These are phyloP conservation scores for Rhynchosporium secalis DNA, from an alignment of 2,329 filamentous ascomycete genomes.

Conservation along the genomic window DNA sequence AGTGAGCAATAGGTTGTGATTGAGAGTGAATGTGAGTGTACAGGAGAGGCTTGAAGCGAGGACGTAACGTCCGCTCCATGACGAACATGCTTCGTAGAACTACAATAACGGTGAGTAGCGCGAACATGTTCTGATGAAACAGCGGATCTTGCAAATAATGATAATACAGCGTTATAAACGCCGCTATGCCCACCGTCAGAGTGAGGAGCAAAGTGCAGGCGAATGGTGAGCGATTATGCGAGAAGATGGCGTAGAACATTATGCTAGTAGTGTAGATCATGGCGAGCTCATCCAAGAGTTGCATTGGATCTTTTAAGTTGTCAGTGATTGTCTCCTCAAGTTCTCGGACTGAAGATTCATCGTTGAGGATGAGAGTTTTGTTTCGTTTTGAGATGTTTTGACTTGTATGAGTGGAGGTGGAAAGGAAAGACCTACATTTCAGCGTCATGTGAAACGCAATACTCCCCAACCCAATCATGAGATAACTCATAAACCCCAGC, in stretches of 20 bases:
- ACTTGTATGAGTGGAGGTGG: constrained; percentile 47
- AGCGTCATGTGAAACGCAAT: constrained; percentile 40
- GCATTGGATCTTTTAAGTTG: constrained; percentile 60
- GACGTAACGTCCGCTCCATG: constrained; percentile 66
- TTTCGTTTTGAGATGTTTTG: constrained; percentile 56
- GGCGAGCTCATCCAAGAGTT: constrained; percentile 67
- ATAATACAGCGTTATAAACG: constrained; percentile 68
- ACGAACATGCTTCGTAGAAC: constrained; percentile 59
- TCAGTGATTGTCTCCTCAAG: neutral
- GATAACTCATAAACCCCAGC: constrained; percentile 51
- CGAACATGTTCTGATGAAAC: constrained; percentile 72
- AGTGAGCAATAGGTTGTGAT: no score
- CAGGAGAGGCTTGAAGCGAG: constrained; percentile 43
- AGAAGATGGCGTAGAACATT: constrained; percentile 67
- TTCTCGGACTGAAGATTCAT: no score
- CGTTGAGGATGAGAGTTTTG: no score
- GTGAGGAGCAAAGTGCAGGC: constrained; percentile 48
- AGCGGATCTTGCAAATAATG: constrained; percentile 71
- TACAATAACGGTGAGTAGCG: constrained; percentile 59
- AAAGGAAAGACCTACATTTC: constrained; percentile 33
- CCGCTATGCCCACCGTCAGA: constrained; percentile 50
- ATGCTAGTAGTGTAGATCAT: constrained; percentile 74
- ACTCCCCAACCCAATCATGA: constrained; percentile 38
- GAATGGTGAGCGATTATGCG: constrained; percentile 18
- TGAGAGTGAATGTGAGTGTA: constrained; percentile 40